phyloP scores from a whole-genome alignment of 2,329 filamentous ascomycete genomes.

The Pyrenophora teres region DNA sequence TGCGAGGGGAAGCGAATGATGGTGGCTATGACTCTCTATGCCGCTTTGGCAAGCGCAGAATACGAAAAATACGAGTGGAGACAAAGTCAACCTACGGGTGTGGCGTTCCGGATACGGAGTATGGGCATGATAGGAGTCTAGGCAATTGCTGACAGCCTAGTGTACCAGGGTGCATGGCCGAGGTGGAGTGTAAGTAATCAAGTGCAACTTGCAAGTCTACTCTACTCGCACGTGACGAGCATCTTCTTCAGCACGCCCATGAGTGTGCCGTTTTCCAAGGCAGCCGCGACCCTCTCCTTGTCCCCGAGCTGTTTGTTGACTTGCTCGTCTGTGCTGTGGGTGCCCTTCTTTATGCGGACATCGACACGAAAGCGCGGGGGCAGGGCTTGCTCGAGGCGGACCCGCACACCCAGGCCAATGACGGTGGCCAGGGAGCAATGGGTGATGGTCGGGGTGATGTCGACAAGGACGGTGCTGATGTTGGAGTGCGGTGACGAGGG shows the following conservation, averaged over 20 bases:
- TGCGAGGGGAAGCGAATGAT: no score
- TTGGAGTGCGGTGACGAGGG: conserved; percentile 65
- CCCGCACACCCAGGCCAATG: conserved; percentile 89
- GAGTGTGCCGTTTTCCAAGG: conserved; percentile 89
- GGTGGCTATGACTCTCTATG: no score
- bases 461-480: conserved; percentile 77
- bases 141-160: not conserved
- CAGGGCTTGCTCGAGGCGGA: conserved; percentile 86
- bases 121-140: no score
- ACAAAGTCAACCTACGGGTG: no score
- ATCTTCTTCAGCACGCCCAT: conserved; percentile 90
- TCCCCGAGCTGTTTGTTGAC: conserved; percentile 96
- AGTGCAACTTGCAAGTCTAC: not conserved
- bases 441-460: conserved; percentile 94
- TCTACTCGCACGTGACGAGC: conserved; percentile 78
- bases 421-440: conserved; percentile 97
- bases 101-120: no score
- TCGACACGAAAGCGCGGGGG: conserved; percentile 92
- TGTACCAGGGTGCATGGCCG: no score
- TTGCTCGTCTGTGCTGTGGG: conserved; percentile 92
- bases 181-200: no score
- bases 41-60: no score
- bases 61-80: no score
- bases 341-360: conserved; percentile 91
- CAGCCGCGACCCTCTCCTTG: conserved; percentile 94